These are phyloP conservation scores for Xylaria sp. DNA, from an alignment of 2,329 filamentous ascomycete genomes.

Conservation along the genomic window DNA sequence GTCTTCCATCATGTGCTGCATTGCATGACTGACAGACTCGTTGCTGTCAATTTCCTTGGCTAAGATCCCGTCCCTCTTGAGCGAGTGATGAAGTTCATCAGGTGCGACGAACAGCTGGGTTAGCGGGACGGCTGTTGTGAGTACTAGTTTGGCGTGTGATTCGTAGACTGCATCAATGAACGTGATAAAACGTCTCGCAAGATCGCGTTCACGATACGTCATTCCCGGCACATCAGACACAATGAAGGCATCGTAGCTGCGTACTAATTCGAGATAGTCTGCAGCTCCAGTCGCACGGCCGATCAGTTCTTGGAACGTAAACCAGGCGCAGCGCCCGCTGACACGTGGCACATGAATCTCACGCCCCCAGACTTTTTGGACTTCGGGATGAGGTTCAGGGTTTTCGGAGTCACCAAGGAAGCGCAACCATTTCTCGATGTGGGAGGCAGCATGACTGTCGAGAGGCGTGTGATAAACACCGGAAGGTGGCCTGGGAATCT, in stretches of 20 bases:
- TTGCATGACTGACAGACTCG: conserved; percentile 67
- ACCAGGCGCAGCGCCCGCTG: conserved; percentile 87
- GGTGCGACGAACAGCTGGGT: conserved; percentile 85
- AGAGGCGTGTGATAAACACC: conserved; percentile 94
- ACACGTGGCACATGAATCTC: conserved; percentile 88
- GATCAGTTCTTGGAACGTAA: conserved; percentile 93
- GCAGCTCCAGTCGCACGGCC: conserved; percentile 88
- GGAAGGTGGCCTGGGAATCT: conserved; percentile 90
- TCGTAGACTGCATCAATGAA: conserved; percentile 98
- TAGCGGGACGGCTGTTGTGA: conserved; percentile 88
- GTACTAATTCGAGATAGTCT: conserved; percentile 92
- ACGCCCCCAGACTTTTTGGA: conserved; percentile 90
- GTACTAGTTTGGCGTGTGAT: conserved; percentile 88
- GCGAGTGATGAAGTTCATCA: conserved; percentile 71
- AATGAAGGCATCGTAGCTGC: conserved; percentile 91
- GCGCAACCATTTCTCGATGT: conserved; percentile 94
- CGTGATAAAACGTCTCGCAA: conserved; percentile 93
- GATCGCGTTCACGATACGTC: conserved; percentile 85
- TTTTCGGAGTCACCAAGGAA: conserved; percentile 89
- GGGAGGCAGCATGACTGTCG: conserved; percentile 77
- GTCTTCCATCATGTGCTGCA: conserved; percentile 87
- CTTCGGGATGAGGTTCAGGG: conserved; percentile 77
- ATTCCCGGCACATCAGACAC: conserved; percentile 92
- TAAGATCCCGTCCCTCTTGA: conserved; percentile 59
- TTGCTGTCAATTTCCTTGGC: conserved; percentile 52